Percentiles rank a stretch among this genome's conserved stretches.
Evolutionary conservation across 495 filamentous ascomycete genomes (phyloP).

Genomic region (Lasiosphaeriaceae sp.): DNA sequence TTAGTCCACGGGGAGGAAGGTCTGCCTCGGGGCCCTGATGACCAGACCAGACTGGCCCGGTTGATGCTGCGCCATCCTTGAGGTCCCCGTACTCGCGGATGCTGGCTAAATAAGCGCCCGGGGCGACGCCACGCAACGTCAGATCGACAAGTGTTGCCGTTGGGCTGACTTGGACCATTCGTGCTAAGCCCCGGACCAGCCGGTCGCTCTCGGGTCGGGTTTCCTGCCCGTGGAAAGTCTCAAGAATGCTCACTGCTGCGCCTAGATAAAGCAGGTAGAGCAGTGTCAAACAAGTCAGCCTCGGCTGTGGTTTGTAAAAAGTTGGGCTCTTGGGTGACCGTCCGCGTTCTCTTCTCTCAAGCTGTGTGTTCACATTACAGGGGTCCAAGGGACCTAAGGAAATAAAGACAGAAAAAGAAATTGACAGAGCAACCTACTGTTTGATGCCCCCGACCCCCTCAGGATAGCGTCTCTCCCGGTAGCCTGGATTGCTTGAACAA

Average conservation of each 20-base stretch:
- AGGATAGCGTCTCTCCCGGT: constrained; percentile 94
- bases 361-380: background rate
- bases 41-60: constrained; percentile 74
- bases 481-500: constrained; percentile 80
- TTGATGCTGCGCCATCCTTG: constrained; percentile 71
- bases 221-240: constrained; percentile 64
- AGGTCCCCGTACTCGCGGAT: constrained; percentile 89
- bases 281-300: constrained; percentile 7
- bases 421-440: constrained; percentile 56
- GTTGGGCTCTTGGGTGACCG: background rate
- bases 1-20: constrained; percentile 52
- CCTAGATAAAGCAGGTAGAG: constrained; percentile 39
- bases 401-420: background rate
- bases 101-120: constrained; percentile 77
- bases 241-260: constrained; percentile 93
- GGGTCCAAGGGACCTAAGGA: background rate
- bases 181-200: constrained; percentile 66
- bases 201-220: constrained; percentile 30
- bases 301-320: background rate
- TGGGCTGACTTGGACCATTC: constrained; percentile 76
- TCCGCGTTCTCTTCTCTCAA: background rate
- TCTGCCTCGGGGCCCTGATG: constrained; percentile 15
- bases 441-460: constrained; percentile 77
- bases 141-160: constrained; percentile 80
- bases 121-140: constrained; percentile 77